Base-by-base conservation (phyloP, 176 grass and related monocot species). In the Phragmites australis region DNA sequence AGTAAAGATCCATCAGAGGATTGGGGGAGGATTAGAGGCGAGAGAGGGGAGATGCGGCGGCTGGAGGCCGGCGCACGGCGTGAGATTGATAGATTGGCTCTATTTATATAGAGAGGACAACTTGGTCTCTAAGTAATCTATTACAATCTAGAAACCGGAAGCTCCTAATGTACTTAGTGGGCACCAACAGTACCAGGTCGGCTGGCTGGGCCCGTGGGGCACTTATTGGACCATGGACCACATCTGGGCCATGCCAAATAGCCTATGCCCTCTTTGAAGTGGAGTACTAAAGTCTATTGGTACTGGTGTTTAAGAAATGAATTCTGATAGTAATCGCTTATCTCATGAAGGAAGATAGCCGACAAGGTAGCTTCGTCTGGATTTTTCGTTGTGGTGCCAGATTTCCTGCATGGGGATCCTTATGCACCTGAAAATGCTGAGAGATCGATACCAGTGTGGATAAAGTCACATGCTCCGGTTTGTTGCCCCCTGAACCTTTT, bases 341-440 rank as follows among this genome's bases (percentile, higher is more conserved):
- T 87, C 17, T 83, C 69, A 16, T 87, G 72, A 75, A 97, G 93
- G 88, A 91, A 91, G 73, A 77, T 97, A 73, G 94, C 94, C 45
- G 88, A 97, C 57, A 89, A 91, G 81, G 77, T 91, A 72, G 88
- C 93, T 29, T 83, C 62, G 19, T 82, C 72, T 21, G 90, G 94
- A 31, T 97, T 82, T 83, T 89, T 81, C 74, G 94, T 86, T 29
- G 86, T 91, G 68, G 94, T 93, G 22, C 94, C 91, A 47, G 94
- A 97, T 89, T 90, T 97, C 64, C 52, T 91, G 8, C 81, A 91
- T 65, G 93, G 90, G 37, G 93, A 97, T 65, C 77, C 88, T 66
- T 89, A 25, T 15, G n/a, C 21, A 51, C 76, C 69, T 76, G 81
- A 93, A 21, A 91, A 90, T 84, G 32, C 78, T 16, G 80, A 79